A percentile compares a stretch with the other conserved stretches of the same genome.
phyloP scores from a whole-genome alignment of 2,329 filamentous ascomycete genomes.

The Apiospora arundinis region DNA sequence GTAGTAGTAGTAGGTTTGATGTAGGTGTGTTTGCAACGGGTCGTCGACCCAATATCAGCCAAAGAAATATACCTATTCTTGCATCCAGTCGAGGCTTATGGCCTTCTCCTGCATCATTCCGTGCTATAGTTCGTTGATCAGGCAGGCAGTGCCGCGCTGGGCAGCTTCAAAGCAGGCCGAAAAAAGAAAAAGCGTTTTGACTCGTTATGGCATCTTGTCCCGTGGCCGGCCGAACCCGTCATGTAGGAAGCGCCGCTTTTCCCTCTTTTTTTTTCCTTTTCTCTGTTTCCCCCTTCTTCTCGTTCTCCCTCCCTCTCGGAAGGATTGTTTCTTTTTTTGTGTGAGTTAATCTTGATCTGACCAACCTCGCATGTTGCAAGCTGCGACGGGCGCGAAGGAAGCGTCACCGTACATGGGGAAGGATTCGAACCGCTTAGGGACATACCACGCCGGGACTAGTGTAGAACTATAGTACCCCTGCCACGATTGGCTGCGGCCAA shows the following conservation, averaged over 20 bases:
- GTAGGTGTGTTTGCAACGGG: conserved; percentile 3
- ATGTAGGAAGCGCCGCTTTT: background rate
- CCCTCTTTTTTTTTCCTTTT: background rate
- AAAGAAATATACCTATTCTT: background rate
- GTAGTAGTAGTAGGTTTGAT: too few species aligned
- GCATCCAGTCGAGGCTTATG: background rate
- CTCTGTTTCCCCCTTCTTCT: too few species aligned
- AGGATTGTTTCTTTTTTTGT: background rate
- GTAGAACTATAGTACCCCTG: background rate
- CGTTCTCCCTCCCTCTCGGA: background rate
- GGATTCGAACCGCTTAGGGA: background rate
- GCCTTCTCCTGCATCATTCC: background rate
- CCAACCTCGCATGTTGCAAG: background rate
- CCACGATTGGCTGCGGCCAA: background rate
- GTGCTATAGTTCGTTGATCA: conserved; percentile 10
- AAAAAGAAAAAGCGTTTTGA: background rate
- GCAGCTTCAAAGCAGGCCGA: background rate
- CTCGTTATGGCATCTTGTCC: conserved; percentile 4
- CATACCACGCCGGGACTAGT: conserved; percentile 5
- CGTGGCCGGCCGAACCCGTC: background rate
- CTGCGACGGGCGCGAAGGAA: conserved; percentile 1
- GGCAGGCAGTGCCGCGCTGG: conserved; percentile 9
- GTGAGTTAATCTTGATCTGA: background rate
- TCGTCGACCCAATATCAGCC: background rate
- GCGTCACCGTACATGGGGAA: conserved; percentile 8